phyloP scores from a whole-genome alignment of 208 protist species.

The Borovskyia barvae region DNA sequence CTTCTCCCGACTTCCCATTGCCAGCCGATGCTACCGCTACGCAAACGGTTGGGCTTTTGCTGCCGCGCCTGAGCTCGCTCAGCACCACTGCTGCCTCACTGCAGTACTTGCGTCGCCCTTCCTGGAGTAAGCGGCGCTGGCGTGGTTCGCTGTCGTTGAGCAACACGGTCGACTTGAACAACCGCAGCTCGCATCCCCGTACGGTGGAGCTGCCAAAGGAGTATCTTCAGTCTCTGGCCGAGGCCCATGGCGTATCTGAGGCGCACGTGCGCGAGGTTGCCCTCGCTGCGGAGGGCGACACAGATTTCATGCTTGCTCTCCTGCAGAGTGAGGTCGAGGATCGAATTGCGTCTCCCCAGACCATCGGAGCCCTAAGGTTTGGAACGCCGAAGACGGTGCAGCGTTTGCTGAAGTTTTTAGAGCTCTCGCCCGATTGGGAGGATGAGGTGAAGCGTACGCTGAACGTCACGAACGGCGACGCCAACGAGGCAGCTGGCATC shows the following conservation, averaged over 20 bases:
- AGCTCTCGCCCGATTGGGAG: constrained; percentile 45
- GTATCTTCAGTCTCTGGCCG: constrained; percentile 43
- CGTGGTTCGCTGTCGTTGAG: constrained; percentile 11
- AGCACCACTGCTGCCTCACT: constrained; percentile 4
- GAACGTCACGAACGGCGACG: constrained; percentile 65
- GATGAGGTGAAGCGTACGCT: constrained; percentile 54
- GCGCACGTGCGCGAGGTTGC: constrained; percentile 58
- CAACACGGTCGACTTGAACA: neutral
- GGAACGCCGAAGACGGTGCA: constrained; percentile 54
- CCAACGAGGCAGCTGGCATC: constrained; percentile 36
- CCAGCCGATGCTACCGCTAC: too few species aligned
- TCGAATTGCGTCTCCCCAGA: constrained; percentile 11
- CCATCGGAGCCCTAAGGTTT: constrained; percentile 41
- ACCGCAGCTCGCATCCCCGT: constrained; percentile 14
- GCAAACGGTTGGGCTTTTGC: too few species aligned
- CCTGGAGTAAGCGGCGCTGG: constrained; percentile 7
- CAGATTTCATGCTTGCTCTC: constrained; percentile 54
- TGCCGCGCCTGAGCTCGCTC: too few species aligned
- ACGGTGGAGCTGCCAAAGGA: constrained; percentile 50
- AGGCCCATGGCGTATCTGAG: constrained; percentile 32
- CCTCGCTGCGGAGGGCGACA: constrained; percentile 56
- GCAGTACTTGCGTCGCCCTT: constrained; percentile 16
- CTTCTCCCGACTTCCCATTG: too few species aligned
- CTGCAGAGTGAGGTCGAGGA: constrained; percentile 47
- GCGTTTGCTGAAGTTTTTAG: constrained; percentile 52